These are phyloP conservation scores for Lipomyces mesembrius DNA, from an alignment of 805 yeast genomes.

Conservation along the genomic window DNA sequence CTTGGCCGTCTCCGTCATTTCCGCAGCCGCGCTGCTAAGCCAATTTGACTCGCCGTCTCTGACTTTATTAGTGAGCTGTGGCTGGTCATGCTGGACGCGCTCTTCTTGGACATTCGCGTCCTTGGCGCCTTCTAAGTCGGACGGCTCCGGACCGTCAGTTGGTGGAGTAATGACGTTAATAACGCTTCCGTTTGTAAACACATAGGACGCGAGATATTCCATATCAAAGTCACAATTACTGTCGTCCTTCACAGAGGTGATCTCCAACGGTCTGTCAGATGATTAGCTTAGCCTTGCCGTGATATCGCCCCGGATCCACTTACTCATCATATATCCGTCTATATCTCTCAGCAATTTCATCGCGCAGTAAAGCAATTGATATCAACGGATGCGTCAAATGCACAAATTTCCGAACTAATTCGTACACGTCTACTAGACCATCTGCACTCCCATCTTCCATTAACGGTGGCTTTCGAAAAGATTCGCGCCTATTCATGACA, in stretches of 20 bases:
- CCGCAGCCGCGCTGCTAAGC: neutral
- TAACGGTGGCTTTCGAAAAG: neutral
- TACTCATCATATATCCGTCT: slow-evolving; percentile 25
- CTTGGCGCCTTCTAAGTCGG: neutral
- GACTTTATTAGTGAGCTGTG: neutral
- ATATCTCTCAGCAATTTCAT: slow-evolving; percentile 24
- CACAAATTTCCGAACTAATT: slow-evolving; percentile 17
- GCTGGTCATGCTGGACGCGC: neutral
- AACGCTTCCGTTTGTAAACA: slow-evolving; percentile 15
- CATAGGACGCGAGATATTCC: slow-evolving; percentile 15
- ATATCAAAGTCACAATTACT: slow-evolving; percentile 27
- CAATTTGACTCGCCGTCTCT: neutral
- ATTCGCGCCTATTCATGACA: too few species aligned
- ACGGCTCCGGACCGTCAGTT: neutral
- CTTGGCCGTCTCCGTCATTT: neutral
- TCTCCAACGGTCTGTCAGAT: slow-evolving; percentile 10
- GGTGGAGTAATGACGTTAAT: slow-evolving; percentile 9
- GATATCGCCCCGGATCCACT: neutral
- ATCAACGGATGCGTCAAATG: slow-evolving; percentile 19
- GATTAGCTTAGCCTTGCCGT: neutral
- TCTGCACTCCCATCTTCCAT: neutral
- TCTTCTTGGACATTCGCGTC: neutral
- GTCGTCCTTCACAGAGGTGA: slow-evolving; percentile 14
- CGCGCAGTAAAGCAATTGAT: slow-evolving; percentile 16
- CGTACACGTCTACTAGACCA: neutral